These are phyloP conservation scores for Globisporangium takayamanum DNA, from an alignment of 352 stramenopile species.

Conservation along the genomic window DNA sequence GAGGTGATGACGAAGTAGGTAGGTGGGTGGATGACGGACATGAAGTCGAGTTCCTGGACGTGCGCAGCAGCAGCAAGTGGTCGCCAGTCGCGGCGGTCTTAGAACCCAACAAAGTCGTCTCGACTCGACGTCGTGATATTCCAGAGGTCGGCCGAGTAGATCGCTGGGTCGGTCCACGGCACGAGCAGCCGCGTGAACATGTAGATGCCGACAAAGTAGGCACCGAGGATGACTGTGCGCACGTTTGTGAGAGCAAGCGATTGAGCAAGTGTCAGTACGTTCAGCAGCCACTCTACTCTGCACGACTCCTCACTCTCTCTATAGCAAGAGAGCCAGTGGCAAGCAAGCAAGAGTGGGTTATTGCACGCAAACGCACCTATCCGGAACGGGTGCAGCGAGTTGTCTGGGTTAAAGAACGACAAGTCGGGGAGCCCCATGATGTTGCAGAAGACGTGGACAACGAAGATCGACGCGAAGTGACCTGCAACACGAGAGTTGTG, in stretches of 20 bases:
- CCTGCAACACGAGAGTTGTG: conserved; percentile 23
- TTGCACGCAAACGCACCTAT: conserved; percentile 33
- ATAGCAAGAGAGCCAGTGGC: not conserved
- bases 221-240: conserved; percentile 55
- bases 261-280: not conserved
- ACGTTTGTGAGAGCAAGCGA: not conserved
- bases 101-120: conserved; percentile 35
- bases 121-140: conserved; percentile 57
- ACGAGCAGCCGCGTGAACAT: conserved; percentile 67
- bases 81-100: not conserved
- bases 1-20: too few species aligned
- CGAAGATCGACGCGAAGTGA: conserved; percentile 84
- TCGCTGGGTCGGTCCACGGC: conserved; percentile 67
- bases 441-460: conserved; percentile 94
- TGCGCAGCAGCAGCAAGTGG: not conserved
- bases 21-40: too few species aligned
- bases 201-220: conserved; percentile 83
- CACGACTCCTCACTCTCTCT: too few species aligned
- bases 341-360: conserved; percentile 1
- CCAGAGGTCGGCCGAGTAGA: conserved; percentile 79
- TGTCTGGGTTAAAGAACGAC: conserved; percentile 76
- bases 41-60: not conserved
- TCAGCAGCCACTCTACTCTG: not conserved
- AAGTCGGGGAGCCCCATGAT: conserved; percentile 92
- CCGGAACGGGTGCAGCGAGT: conserved; percentile 66